Evolutionary conservation across 768 basidiomycete species (phyloP), one percentile per base, ranked within the genome.

Genomic region (Leccinum disarticulatum): DNA sequence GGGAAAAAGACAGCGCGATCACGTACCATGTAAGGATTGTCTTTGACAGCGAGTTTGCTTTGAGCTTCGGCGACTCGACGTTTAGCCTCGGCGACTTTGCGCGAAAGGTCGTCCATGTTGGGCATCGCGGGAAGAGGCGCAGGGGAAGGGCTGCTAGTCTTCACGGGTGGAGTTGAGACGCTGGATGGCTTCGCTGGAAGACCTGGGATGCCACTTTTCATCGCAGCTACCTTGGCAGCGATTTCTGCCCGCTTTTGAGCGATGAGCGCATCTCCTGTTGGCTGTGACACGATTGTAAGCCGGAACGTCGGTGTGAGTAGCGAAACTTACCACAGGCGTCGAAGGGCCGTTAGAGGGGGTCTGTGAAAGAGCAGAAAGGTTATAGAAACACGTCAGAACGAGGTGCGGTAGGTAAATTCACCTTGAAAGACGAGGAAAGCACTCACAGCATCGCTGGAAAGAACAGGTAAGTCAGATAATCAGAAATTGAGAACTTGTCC

Each of bases 11-110:
- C 52, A 48, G 4, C 17, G 17, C 25, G 41, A 28, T 38, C n/a
- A 74, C 83, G 49, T 33, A 89, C 93, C 83, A 94, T 87, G 78
- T 96, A 95, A 0, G 93, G 93, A 62, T 94, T 96, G 58, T 88
- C 88, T 62, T 88, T 90, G 31, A 87, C 76, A 1, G 87, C 84
- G 19, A 87, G 80, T 65, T 87, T 88, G 57, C 80, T 90, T 68
- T 90, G 89, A 36, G 92, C 88, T 47, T 91, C 90, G 0, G 90
- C 87, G 1, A 96, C 92, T 55, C 90, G 83, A 38, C 87, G 81
- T 73, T 90, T 93, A 13, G 94, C 92, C 61, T 97, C 96, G 7
- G 89, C 90, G 0, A 97, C 85, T 60, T 83, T 80, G 8, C 85
- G 83, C 0, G 84, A 77, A 6, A 93, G 71, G 61, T 92, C 90